Conservation (phyloP, 2,329 filamentous ascomycete species). For the Tolypocladium cylindrosporum region DNA sequence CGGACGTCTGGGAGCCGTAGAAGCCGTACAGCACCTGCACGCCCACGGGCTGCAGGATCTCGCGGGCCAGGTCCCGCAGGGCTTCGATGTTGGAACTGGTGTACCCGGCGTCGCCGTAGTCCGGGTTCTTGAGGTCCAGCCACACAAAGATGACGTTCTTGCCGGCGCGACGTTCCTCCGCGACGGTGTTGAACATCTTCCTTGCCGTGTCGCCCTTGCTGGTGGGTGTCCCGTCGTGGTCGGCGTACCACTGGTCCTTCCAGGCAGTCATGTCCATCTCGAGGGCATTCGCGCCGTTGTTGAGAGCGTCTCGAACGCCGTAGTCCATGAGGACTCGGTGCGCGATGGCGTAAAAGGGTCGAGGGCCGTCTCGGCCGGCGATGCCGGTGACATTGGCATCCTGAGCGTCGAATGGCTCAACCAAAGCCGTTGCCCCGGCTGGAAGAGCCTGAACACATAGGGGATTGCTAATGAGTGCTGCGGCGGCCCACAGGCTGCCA, state of each 20-base stretch:
- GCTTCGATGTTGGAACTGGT: neutral
- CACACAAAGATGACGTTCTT: slow-evolving; percentile 5
- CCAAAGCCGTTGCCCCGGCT: neutral
- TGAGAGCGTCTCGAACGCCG: slow-evolving; percentile 1
- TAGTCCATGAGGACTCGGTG: neutral
- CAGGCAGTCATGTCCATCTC: slow-evolving; percentile 2
- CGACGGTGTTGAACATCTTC: neutral
- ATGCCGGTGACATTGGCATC: neutral
- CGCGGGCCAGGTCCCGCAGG: slow-evolving; percentile 1
- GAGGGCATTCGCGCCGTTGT: slow-evolving; percentile 4
- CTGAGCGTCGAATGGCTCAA: neutral
- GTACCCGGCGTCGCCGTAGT: neutral
- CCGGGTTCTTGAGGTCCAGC: slow-evolving; percentile 6
- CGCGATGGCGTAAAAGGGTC: slow-evolving; percentile 5
- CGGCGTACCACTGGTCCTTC: slow-evolving; percentile 3
- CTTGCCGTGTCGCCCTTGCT: neutral
- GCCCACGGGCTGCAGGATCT: neutral
- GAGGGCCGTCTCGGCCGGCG: neutral
- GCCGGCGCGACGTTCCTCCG: neutral
- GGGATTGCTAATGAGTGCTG: neutral
- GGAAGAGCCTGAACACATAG: neutral
- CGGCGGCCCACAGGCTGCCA: neutral
- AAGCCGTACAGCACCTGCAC: slow-evolving; percentile 6
- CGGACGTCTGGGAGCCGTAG: neutral
- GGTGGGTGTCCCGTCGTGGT: neutral